These are phyloP conservation scores for Populus simonii DNA, from an alignment of 345 rosid genomes.

Conservation along the genomic window DNA sequence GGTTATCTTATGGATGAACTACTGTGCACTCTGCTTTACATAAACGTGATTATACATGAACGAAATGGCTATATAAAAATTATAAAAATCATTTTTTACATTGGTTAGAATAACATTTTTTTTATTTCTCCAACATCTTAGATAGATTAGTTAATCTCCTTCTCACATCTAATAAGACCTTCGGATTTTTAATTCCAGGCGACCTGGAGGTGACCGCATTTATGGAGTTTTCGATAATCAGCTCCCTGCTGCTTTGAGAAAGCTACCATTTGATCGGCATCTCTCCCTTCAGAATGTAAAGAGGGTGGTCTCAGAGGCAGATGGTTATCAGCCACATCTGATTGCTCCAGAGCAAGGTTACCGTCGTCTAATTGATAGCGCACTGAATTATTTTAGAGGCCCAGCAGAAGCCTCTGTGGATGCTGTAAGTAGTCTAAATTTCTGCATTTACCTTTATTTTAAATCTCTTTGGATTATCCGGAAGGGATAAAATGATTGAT, in stretches of 20 bases:
- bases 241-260: slow-evolving; percentile 44
- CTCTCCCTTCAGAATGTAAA: slow-evolving; percentile 36
- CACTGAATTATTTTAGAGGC: slow-evolving; percentile 34
- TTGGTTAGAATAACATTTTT: background rate
- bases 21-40: background rate
- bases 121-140: background rate
- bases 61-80: background rate
- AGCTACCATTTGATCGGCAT: slow-evolving; percentile 43
- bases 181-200: slow-evolving; percentile 12
- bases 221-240: slow-evolving; percentile 46
- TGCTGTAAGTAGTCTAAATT: slow-evolving; percentile 23
- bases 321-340: slow-evolving; percentile 44
- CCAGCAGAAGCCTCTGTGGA: slow-evolving; percentile 43
- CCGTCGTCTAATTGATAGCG: slow-evolving; percentile 35
- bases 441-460: background rate
- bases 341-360: slow-evolving; percentile 46
- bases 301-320: slow-evolving; percentile 40
- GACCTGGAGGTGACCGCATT: slow-evolving; percentile 42
- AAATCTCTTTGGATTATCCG: background rate
- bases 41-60: background rate
- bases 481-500: background rate
- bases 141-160: background rate
- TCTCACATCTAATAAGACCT: background rate
- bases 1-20: background rate
- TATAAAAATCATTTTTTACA: background rate